These are phyloP conservation scores for Ambrosia artemisiifolia DNA, from an alignment of 129 eudicot genomes.

Conservation along the genomic window DNA sequence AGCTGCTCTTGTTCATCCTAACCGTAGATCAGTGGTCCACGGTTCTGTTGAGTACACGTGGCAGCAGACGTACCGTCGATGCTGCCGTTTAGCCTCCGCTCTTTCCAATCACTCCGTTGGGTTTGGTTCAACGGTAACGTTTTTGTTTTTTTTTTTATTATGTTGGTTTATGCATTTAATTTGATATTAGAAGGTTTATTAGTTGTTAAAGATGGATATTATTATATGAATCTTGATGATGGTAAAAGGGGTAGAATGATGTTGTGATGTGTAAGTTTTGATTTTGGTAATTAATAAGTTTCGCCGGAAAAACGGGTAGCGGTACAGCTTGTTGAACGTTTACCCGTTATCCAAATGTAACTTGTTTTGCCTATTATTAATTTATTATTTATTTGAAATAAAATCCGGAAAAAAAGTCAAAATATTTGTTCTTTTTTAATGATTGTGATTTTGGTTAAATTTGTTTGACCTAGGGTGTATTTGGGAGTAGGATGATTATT, in stretches of 20 bases:
- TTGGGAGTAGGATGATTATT: background rate
- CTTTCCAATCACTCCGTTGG: slow-evolving; percentile 50
- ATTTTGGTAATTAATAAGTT: background rate
- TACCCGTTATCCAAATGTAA: too few species aligned
- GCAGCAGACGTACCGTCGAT: slow-evolving; percentile 81
- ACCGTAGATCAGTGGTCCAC: slow-evolving; percentile 67
- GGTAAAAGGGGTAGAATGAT: too few species aligned
- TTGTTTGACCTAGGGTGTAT: background rate
- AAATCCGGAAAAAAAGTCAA: too few species aligned
- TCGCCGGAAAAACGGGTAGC: too few species aligned
- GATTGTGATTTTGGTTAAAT: background rate
- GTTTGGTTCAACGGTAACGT: slow-evolving; percentile 59
- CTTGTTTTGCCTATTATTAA: too few species aligned
- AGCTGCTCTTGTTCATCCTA: slow-evolving; percentile 80
- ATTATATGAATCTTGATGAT: too few species aligned
- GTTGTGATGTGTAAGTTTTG: too few species aligned
- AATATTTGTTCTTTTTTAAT: background rate
- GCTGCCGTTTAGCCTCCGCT: slow-evolving; percentile 84
- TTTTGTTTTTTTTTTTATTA: background rate
- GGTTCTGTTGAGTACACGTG: slow-evolving; percentile 67
- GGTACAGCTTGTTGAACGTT: too few species aligned
- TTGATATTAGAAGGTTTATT: background rate
- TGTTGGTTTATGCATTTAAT: background rate
- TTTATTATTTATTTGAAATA: too few species aligned
- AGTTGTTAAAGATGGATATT: background rate